These are phyloP conservation scores for Penicillium polonicum DNA, from an alignment of 2,329 filamentous ascomycete genomes.

Conservation along the genomic window DNA sequence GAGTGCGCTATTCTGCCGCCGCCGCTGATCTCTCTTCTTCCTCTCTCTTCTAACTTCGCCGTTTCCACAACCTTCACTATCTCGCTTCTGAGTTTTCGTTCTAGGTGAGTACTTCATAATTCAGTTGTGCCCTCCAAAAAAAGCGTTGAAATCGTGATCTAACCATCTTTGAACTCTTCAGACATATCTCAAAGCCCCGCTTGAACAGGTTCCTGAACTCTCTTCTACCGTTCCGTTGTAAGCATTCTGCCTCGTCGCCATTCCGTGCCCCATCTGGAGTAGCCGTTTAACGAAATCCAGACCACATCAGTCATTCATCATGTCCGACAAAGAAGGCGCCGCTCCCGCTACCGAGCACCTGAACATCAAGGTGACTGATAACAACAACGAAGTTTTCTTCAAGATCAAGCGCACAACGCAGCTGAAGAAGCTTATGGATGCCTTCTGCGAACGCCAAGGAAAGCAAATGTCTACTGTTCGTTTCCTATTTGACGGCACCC, in stretches of 20 bases:
- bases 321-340: slow-evolving; percentile 21
- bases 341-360: slow-evolving; percentile 70
- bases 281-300: slow-evolving; percentile 4
- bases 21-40: slow-evolving; percentile 31
- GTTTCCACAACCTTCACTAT: slow-evolving; percentile 4
- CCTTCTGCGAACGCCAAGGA: slow-evolving; percentile 94
- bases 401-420: slow-evolving; percentile 98
- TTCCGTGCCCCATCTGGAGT: not conserved
- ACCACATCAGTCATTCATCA: slow-evolving; percentile 1
- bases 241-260: not conserved
- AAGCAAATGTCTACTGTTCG: slow-evolving; percentile 81
- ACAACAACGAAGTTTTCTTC: slow-evolving; percentile 99
- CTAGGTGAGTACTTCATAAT: slow-evolving; percentile 4
- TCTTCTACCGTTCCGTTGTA: not conserved
- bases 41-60: slow-evolving; percentile 16
- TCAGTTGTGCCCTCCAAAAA: not conserved
- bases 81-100: not conserved
- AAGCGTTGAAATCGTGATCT: not conserved
- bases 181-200: not conserved
- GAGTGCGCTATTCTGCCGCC: slow-evolving; percentile 28
- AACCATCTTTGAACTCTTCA: not conserved
- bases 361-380: slow-evolving; percentile 99
- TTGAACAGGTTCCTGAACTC: not conserved
- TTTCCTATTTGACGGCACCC: slow-evolving; percentile 93
- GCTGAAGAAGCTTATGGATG: slow-evolving; percentile 96